Base-by-base conservation (phyloP, 495 filamentous ascomycete species). In the Bombardia bombarda region DNA sequence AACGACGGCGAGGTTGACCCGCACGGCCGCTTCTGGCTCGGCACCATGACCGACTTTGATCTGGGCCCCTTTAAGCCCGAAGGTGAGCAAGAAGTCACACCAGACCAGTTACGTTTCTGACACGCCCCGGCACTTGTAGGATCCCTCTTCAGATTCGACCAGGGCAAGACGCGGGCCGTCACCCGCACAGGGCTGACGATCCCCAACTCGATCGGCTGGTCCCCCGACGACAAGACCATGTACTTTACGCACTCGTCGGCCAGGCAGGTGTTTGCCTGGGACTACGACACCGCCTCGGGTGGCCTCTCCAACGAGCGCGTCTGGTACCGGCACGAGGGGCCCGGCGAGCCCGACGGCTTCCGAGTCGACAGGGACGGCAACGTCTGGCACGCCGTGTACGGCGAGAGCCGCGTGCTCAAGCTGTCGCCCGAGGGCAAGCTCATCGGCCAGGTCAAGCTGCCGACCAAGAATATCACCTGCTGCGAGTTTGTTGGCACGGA, bases 1-100 rank as follows among this genome's bases (percentile, higher is more conserved):
- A 95, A 95, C 56, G 89, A 95, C 55, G 90, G 88, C 30, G 81
- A 78, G 6, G 79, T 86, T 40, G 89, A 95, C 57, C 81, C 79
- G 32, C 69, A 81, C 41, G 90, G 89, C 38, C 71, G 89, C 32
- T 90, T 90, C 62, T 95, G 88, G 87, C 73, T 86, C 7, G 86
- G 87, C n/a, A 74, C 78, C 28, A 94, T 95, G 87, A 90, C 86
- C 50, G 89, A 95, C 53, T 73, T 78, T 57, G 65, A 66, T 36
- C 50, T 72, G 36, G 71, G 70, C 14, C 60, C 65, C 30, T 63
- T 70, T 38, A 59, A 71, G 55, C 52, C 69, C 35, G 76, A 80
- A 66, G 78, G 78, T 74, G 44, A 56, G 67, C 61, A 34, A 33
- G 25, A 7, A 14, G 6, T 14, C 17, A 37, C 4, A 37, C 17